A percentile compares a stretch with the other conserved stretches of the same genome.
Conservation (phyloP, 495 filamentous ascomycete species). For the Saxophila tyrrhenica region DNA sequence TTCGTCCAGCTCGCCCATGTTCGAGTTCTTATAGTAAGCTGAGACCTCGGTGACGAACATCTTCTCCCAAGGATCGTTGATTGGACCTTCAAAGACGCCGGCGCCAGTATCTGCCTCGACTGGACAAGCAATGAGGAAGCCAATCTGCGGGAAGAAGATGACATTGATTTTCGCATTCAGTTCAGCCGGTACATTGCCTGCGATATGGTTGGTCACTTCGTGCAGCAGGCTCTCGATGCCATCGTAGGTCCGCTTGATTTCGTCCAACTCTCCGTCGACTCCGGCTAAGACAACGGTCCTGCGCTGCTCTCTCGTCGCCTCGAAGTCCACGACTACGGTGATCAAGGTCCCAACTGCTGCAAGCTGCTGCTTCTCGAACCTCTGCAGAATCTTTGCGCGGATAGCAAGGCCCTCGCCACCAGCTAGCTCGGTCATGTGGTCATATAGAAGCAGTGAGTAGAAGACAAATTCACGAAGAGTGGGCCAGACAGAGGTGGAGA, state of each 20-base stretch:
- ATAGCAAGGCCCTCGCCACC: slow-evolving; percentile 46
- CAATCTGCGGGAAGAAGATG: slow-evolving; percentile 82
- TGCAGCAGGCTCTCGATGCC: slow-evolving; percentile 64
- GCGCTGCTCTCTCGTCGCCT: slow-evolving; percentile 60
- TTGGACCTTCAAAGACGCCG: slow-evolving; percentile 53
- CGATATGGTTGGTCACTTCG: slow-evolving; percentile 49
- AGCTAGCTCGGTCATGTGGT: slow-evolving; percentile 49
- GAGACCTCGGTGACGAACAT: slow-evolving; percentile 62
- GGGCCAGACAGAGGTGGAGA: slow-evolving; percentile 62
- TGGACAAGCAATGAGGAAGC: slow-evolving; percentile 72
- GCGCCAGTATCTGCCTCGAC: slow-evolving; percentile 49
- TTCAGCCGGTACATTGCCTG: slow-evolving; percentile 47
- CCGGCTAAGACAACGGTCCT: slow-evolving; percentile 63
- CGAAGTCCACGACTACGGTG: slow-evolving; percentile 67
- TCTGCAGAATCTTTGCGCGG: slow-evolving; percentile 39
- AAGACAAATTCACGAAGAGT: slow-evolving; percentile 49
- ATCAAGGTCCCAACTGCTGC: slow-evolving; percentile 58
- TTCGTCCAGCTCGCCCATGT: slow-evolving; percentile 75
- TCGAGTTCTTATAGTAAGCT: slow-evolving; percentile 77
- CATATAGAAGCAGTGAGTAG: slow-evolving; percentile 56
- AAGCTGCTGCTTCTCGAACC: slow-evolving; percentile 38
- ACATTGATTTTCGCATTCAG: slow-evolving; percentile 57
- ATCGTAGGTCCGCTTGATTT: slow-evolving; percentile 64
- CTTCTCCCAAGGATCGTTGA: slow-evolving; percentile 56
- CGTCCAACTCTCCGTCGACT: slow-evolving; percentile 65